Conservation (phyloP, 2,329 filamentous ascomycete genomes). For the Hypoxylon sp. region DNA sequence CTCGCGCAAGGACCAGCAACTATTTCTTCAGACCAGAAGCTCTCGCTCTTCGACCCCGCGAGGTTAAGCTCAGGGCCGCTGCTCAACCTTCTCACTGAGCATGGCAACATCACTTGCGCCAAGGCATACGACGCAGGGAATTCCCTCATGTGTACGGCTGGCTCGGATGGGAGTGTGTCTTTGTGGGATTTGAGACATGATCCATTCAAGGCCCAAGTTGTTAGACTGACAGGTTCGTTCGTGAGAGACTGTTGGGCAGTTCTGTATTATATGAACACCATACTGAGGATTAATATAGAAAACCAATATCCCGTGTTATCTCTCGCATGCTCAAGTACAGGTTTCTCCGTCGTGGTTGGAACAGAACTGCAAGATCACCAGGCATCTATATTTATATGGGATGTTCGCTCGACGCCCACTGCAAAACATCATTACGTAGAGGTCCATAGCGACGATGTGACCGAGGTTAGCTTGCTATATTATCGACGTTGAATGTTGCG, state of each 20-base stretch:
- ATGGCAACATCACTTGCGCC: constrained; percentile 76
- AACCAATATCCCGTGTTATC: constrained; percentile 71
- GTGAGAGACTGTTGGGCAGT: constrained; percentile 48
- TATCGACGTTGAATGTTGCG: not conserved
- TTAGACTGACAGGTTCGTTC: constrained; percentile 63
- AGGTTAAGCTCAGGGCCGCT: constrained; percentile 65
- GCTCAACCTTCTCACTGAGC: constrained; percentile 59
- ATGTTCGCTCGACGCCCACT: constrained; percentile 66
- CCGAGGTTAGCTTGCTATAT: constrained; percentile 61
- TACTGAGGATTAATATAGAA: constrained; percentile 55
- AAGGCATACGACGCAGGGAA: constrained; percentile 67
- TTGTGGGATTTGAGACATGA: constrained; percentile 75
- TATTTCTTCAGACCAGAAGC: constrained; percentile 79
- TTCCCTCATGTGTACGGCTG: constrained; percentile 76
- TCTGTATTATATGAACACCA: constrained; percentile 20
- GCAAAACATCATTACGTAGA: constrained; percentile 72
- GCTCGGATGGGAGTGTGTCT: constrained; percentile 77
- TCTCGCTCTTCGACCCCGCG: constrained; percentile 75
- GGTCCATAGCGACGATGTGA: constrained; percentile 78
- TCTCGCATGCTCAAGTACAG: constrained; percentile 71
- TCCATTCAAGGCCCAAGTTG: constrained; percentile 57
- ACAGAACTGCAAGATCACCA: constrained; percentile 78
- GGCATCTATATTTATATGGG: constrained; percentile 75
- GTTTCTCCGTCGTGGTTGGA: constrained; percentile 77
- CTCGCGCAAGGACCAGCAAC: constrained; percentile 68